phyloP scores from a whole-genome alignment of 345 rosid genomes.

The Bruguiera parviflora region DNA sequence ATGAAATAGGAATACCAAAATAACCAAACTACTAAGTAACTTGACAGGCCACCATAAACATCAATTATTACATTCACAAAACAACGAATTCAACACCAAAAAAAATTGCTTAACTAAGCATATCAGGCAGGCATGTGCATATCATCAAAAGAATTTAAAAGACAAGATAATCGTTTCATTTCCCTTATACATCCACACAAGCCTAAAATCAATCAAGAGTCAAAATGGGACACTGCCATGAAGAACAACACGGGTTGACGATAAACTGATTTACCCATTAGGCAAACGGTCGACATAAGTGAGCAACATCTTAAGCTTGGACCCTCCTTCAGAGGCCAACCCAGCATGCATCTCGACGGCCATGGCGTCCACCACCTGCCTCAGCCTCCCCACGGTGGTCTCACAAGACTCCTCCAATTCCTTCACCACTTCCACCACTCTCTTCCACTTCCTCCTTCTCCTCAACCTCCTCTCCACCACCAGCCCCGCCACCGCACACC shows the following conservation, averaged over 20 bases:
- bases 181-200: conserved; percentile 1
- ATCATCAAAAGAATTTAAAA: not conserved
- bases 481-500: conserved; percentile 73
- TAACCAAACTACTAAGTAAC: not conserved
- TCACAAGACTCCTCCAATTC: conserved; percentile 79
- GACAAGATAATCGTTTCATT: conserved; percentile 1
- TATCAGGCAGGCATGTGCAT: not conserved
- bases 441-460: conserved; percentile 77
- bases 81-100: not conserved
- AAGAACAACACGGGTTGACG: not conserved
- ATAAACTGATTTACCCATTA: conserved; percentile 37
- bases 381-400: conserved; percentile 65
- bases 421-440: conserved; percentile 58
- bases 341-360: conserved; percentile 99
- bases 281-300: conserved; percentile 77
- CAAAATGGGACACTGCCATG: not conserved
- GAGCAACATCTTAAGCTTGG: conserved; percentile 96
- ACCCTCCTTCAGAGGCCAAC: conserved; percentile 95
- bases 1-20: not conserved
- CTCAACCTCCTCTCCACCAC: conserved; percentile 67
- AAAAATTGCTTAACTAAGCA: not conserved
- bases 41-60: not conserved
- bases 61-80: not conserved
- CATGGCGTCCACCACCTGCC: conserved; percentile 87
- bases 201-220: conserved; percentile 4